Evolutionary conservation across 495 filamentous ascomycete species (phyloP), one percentile per base, ranked within the genome.

Genomic region (Trichocladium uniseriatum): DNA sequence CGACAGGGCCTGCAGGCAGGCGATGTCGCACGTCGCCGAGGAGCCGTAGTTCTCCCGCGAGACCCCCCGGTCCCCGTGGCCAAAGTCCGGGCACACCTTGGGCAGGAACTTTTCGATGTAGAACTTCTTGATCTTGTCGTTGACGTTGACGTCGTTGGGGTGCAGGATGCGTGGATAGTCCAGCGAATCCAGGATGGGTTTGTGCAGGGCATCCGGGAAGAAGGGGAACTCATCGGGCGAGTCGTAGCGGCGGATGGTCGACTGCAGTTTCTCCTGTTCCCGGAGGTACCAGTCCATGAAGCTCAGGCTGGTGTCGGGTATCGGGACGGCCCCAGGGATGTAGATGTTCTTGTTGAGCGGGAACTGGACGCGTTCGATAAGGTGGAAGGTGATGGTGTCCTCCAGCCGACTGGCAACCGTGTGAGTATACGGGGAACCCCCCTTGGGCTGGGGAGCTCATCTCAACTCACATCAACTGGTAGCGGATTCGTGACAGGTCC

Each of bases 321-420:
- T 86, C 24, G 73, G 71, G 29, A 95, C 76, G n/a, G 86, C 88
- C 51, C 84, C 86, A 21, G 88, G 73, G 5, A 67, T 62, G 70
- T 98, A 98, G 66, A 98, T 87, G 61, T 83, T 88, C 44, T 76
- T 72, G 73, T 96, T 97, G 47, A 91, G 75, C 0, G 91, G 90
- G 68, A 99, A 99, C 71, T 99, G 94, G 28, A 90, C 94, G 20
- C 94, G 86, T 65, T 99, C 94, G 62, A 99, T 99, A 19, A 97
- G 73, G 71, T 97, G 88, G 71, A 95, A 99, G 59, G 86, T 95
- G 62, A 99, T 97, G 49, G 94, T 97, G 63, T 99, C 94, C 72
- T 99, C 92, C 16, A 96, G 77, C 34, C 92, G 92, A 55, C 90
- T 96, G 62, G 24, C n/a, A 22, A 37, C 8, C 3, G 41, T 47